Base-by-base conservation (phyloP, 371 early-diverging fungal genomes). In the Sporodiniella umbellata region DNA sequence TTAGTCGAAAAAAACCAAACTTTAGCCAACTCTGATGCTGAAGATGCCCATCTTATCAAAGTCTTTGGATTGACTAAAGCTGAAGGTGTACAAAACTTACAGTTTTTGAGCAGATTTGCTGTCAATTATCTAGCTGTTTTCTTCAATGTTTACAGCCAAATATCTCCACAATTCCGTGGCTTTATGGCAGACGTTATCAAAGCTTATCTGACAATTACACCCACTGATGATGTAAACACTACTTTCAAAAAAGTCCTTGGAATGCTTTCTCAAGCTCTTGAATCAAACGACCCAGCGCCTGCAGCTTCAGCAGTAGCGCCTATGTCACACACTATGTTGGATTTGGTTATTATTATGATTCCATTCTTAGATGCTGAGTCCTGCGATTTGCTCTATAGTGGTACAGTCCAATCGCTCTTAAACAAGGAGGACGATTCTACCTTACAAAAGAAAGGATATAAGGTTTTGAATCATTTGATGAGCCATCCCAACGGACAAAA, bases 391-490 rank as follows among this genome's bases (percentile, higher is more conserved):
- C 62, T 89, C 33, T 78, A 84, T 59, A 74, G 79, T 15, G 75
- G 78, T 17, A 75, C 83, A 2, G 55, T 76, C n/a, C 66, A 78
- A 11, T 52, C 67, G 1, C 61, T 85, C 25, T 66, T 88, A 14
- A 66, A 65, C 42, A 79, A 84, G 45, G 84, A 84, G 53, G 77
- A 79, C 8, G 93, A 94, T 46, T 68, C 86, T 0, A 74, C 81
- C 2, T 66, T 95, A 18, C 97, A 95, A 66, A 98, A 98, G 84
- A 94, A 93, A 71, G 90, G 90, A 0, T 96, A 98, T 81, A 92
- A 93, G 76, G 79, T 89, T 4, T 75, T 96, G 17, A 71, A 78
- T 51, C 81, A 84, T 26, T 66, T 91, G 59, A 66, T 87, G 37
- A 67, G 60, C 17, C 60, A 54, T 11, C 61, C 72, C 8, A 71